Base-by-base conservation (phyloP, 2,329 filamentous ascomycete species). In the Calonectria pseudoturangicola region DNA sequence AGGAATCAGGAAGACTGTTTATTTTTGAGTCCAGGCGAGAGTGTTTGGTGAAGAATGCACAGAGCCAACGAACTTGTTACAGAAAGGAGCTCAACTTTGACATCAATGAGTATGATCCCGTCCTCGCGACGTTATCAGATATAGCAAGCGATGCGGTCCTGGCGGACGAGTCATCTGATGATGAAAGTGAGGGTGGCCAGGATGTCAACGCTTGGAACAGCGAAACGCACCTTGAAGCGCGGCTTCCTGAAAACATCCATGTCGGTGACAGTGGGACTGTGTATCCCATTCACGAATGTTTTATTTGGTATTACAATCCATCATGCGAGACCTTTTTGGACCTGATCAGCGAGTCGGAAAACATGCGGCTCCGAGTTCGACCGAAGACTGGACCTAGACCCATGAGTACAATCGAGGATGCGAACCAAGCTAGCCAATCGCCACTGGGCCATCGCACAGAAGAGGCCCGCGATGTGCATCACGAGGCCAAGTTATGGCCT, bases 1-100 rank as follows among this genome's bases (percentile, higher is more conserved):
- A 94, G 72, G 77, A 78, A 13, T 92, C 89, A 0, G 90, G 91
- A 1, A 82, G 87, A 16, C 82, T 93, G 1, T 86, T 89, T 64
- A 91, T 94, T 21, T 83, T 94, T 0, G 94, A 96, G 81, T 89
- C 89, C 36, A 88, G 94, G 16, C 92, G 91, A 33, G 94, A 95
- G 81, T 95, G 92, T 91, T 86, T 86, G 8, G 74, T 75, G 0
- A 81, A 82, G 36, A 85, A 86, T 27, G 92, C 91, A 70, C 88
- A 88, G 28, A 91, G 91, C 70, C 86, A 88, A 48, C 88, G 93
- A 30, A 93, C 90, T 0, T 94, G 92, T 78, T 95, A 95, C 81
- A 90, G 86, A 13, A 89, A 87, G 15, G 82, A 86, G 18, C 84
- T 92, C n/a, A 71, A 78, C 2, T 91, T 90, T 74, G 62, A 51